These are phyloP conservation scores for Debaryomyces castellii DNA, from an alignment of 805 yeast genomes.

Conservation along the genomic window DNA sequence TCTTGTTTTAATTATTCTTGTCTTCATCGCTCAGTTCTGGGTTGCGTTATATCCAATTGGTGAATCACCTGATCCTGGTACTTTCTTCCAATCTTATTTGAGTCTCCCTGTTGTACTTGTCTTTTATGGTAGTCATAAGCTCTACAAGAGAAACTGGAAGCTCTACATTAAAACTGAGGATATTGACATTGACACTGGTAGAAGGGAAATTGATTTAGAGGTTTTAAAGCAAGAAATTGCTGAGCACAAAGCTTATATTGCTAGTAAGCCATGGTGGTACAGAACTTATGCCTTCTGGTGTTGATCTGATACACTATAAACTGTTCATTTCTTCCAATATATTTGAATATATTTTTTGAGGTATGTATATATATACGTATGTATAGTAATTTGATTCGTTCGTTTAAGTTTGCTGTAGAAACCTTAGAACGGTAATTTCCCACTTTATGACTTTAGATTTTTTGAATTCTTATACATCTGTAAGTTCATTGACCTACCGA, in stretches of 20 bases:
- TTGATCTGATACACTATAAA: not conserved
- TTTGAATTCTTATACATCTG: too few species aligned
- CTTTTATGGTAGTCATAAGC: slow-evolving; percentile 41
- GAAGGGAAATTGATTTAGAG: slow-evolving; percentile 37
- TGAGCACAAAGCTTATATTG: slow-evolving; percentile 26
- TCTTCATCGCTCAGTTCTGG: slow-evolving; percentile 59
- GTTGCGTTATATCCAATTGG: slow-evolving; percentile 54
- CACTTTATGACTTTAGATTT: too few species aligned
- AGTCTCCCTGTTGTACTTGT: slow-evolving; percentile 29
- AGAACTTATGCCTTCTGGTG: slow-evolving; percentile 5
- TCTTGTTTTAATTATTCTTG: slow-evolving; percentile 45
- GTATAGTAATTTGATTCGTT: too few species aligned
- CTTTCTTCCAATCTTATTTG: slow-evolving; percentile 41
- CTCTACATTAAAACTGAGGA: slow-evolving; percentile 31
- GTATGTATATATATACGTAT: too few species aligned
- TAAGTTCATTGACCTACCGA: too few species aligned
- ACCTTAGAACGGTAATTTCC: too few species aligned
- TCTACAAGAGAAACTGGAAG: slow-evolving; percentile 25
- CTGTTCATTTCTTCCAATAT: too few species aligned
- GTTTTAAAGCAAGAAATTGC: slow-evolving; percentile 41
- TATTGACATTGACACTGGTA: slow-evolving; percentile 45
- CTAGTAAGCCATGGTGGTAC: slow-evolving; percentile 4
- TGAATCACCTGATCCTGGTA: slow-evolving; percentile 17
- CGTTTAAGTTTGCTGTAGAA: too few species aligned
- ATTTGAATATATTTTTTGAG: too few species aligned